Evolutionary conservation across 108 stramenopile genomes (phyloP), one percentile per base, ranked within the genome.

Genomic region (Nannochloropsis salina): DNA sequence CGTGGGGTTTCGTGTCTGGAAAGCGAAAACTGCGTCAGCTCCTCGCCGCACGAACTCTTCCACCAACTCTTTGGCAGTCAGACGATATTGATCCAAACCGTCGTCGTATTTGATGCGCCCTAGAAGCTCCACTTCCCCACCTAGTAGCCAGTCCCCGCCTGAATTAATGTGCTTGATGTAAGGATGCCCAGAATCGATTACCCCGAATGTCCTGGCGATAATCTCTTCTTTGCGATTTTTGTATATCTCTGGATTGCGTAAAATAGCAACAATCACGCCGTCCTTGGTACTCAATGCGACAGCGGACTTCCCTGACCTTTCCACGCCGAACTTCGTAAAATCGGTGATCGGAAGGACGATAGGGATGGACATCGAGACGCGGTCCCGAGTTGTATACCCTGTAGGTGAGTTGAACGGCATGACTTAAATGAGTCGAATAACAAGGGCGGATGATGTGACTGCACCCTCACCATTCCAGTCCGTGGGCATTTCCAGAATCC

Each of bases 11-110:
- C 98, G 89, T 20, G 98, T 98, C 89, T 98, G 98, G 89, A 98
- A 98, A 82, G 98, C 98, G 87, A 96, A 98, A 45, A 98, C 96
- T 2, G 96, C 97, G 92, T 98, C 98, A 20, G 98, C 98, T 47
- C 94, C 94, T 92, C 96, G 97, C 82, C 90, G 86, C 85, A 96
- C 93, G 86, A 98, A 98, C 89, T 98, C 95, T 42, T 92, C 92
- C 87, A 95, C 91, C 31, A 98, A 91, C 86, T 98, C 96, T 45
- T 84, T 90, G 47, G 94, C 93, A 10, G 98, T 97, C 86, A 96
- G 95, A 83, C 98, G 94, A 95, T 95, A 98, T 90, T 97, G 87
- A 86, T 98, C 98, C 80, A 98, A 87, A n/a, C 98, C 98, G 87
- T 98, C 98, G 87, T 97, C 97, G 95, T 98, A 98, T 79, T 81